phyloP scores from a whole-genome alignment of 257 asterid genomes.

The Plantago ovata region DNA sequence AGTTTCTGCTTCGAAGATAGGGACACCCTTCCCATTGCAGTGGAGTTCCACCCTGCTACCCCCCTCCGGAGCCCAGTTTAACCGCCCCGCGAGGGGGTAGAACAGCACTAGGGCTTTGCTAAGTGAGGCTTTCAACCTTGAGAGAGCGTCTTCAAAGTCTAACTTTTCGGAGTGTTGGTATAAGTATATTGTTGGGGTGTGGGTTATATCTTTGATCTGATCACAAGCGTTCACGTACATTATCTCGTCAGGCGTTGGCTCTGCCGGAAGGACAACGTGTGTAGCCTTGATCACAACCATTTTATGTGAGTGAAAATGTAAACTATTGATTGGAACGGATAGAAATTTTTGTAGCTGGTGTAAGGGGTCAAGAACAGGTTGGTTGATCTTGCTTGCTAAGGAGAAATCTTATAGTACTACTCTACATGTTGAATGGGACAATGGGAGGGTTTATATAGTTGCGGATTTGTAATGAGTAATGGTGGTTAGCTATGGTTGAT shows the following conservation, averaged over 20 bases:
- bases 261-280: constrained; percentile 56
- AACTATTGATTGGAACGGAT: neutral
- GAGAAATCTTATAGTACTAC: neutral
- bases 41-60: constrained; percentile 61
- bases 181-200: constrained; percentile 55
- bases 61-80: constrained; percentile 36
- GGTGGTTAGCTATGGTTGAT: neutral
- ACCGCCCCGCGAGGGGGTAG: constrained; percentile 58
- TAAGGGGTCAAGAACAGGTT: neutral
- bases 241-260: constrained; percentile 34
- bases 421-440: neutral
- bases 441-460: neutral
- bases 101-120: constrained; percentile 41
- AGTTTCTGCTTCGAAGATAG: constrained; percentile 45
- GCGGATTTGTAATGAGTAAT: neutral
- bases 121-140: constrained; percentile 30
- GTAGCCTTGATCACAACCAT: constrained; percentile 39
- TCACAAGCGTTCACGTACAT: constrained; percentile 45
- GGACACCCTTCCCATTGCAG: constrained; percentile 47
- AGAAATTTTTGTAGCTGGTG: neutral
- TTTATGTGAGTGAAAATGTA: neutral
- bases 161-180: constrained; percentile 25
- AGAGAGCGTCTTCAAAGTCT: constrained; percentile 13
- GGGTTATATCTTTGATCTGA: constrained; percentile 48
- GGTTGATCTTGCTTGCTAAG: neutral